phyloP scores from a whole-genome alignment of 2,329 filamentous ascomycete species.

The Trichophyton mentagrophytes region DNA sequence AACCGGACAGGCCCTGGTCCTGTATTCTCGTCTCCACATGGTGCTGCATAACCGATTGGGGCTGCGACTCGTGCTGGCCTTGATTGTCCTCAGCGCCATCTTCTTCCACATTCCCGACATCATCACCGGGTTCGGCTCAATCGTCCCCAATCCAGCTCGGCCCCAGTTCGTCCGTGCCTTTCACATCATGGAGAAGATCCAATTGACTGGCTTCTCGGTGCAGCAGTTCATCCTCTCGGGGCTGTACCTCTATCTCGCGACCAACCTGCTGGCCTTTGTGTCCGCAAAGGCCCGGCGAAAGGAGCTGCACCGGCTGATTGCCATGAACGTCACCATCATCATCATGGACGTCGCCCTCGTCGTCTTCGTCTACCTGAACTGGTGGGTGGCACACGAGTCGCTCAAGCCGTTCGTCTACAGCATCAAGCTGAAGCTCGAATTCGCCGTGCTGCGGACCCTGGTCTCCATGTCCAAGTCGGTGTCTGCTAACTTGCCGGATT shows the following conservation, averaged over 20 bases:
- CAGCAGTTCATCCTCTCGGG: slow-evolving; percentile 43
- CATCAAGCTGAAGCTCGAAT: slow-evolving; percentile 39
- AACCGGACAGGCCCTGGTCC: slow-evolving; percentile 37
- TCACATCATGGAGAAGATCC: slow-evolving; percentile 42
- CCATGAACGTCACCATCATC: slow-evolving; percentile 32
- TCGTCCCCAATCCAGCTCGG: slow-evolving; percentile 7
- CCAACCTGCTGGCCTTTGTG: slow-evolving; percentile 25
- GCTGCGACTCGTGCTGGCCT: slow-evolving; percentile 31
- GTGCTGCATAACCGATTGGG: slow-evolving; percentile 30
- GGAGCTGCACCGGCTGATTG: slow-evolving; percentile 29
- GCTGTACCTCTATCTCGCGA: slow-evolving; percentile 38
- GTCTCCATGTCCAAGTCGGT: slow-evolving; percentile 13
- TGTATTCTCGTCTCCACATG: slow-evolving; percentile 40
- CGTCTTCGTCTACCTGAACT: slow-evolving; percentile 23
- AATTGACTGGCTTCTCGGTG: slow-evolving; percentile 44
- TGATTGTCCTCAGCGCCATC: slow-evolving; percentile 37
- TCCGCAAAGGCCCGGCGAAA: slow-evolving; percentile 15
- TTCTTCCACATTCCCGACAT: slow-evolving; percentile 35
- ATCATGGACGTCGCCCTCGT: slow-evolving; percentile 31
- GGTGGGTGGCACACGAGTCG: slow-evolving; percentile 24
- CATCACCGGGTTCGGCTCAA: slow-evolving; percentile 33
- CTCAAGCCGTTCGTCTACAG: slow-evolving; percentile 24
- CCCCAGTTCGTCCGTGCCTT: slow-evolving; percentile 26
- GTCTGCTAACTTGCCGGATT: not conserved
- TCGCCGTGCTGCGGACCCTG: slow-evolving; percentile 38